These are phyloP conservation scores for Cajanus cajan DNA, from an alignment of 306 rosid genomes.

Conservation along the genomic window DNA sequence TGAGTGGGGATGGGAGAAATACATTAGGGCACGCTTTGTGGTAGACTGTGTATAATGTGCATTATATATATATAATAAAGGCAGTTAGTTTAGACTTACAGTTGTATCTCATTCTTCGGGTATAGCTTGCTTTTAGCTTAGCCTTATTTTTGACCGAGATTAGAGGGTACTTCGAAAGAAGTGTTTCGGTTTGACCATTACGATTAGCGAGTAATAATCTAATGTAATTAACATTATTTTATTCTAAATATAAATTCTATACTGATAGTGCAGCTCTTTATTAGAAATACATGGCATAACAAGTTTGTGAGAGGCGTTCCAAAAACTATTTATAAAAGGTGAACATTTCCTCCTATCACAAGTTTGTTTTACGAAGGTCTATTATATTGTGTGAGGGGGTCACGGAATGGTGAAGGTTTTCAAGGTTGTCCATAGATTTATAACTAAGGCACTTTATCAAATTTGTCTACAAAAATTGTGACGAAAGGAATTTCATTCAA, in stretches of 20 bases:
- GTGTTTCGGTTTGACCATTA: neutral
- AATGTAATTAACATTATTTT: neutral
- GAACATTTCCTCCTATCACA: no score
- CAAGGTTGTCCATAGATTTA: no score
- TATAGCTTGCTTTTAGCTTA: neutral
- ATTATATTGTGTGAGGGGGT: no score
- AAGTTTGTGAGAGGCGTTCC: no score
- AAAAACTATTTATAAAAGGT: no score
- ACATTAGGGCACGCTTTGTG: neutral
- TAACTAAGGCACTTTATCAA: no score
- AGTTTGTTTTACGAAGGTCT: no score
- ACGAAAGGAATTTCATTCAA: no score
- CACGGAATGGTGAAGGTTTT: no score
- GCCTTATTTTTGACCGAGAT: neutral
- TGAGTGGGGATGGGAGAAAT: neutral
- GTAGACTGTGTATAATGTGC: neutral
- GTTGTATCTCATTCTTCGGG: neutral
- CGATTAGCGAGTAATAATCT: neutral
- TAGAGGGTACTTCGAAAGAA: neutral
- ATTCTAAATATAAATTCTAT: neutral
- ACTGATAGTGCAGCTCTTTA: no score
- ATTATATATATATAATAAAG: neutral
- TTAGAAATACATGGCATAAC: no score
- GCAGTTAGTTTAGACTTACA: neutral
- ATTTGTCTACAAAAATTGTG: no score